Evolutionary conservation across 148 eudicot species (phyloP).

Genomic region (Hydrangea macrophylla): DNA sequence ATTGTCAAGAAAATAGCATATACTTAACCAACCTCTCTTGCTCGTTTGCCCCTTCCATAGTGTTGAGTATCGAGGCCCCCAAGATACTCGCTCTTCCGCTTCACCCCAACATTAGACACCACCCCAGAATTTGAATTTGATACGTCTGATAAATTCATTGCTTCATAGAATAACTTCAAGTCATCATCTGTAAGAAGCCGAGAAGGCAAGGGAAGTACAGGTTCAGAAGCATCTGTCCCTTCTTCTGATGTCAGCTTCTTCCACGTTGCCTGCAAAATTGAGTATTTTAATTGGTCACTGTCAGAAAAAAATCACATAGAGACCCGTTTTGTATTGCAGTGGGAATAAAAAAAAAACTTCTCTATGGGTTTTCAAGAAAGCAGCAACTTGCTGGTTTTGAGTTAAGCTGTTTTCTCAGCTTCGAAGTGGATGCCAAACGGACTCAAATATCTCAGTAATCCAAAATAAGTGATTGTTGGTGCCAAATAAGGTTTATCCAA

Average conservation of each 20-base stretch:
- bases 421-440: no score
- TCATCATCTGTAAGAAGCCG: slow-evolving; percentile 87
- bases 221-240: slow-evolving; percentile 42
- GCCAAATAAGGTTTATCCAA: no score
- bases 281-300: background rate
- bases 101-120: slow-evolving; percentile 47
- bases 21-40: slow-evolving; percentile 78
- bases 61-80: slow-evolving; percentile 87
- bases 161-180: slow-evolving; percentile 72
- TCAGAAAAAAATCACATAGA: background rate
- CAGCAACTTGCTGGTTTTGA: no score
- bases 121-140: slow-evolving; percentile 28
- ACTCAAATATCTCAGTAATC: no score
- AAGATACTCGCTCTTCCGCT: slow-evolving; percentile 64
- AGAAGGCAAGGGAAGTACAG: slow-evolving; percentile 56
- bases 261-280: slow-evolving; percentile 67
- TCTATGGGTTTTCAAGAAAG: no score
- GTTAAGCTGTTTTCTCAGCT: no score
- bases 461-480: no score
- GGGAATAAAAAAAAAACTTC: background rate
- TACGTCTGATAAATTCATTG: slow-evolving; percentile 64
- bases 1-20: background rate
- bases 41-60: slow-evolving; percentile 98
- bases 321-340: background rate
- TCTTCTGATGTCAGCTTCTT: slow-evolving; percentile 41